These are phyloP conservation scores for Oryza rufipogon DNA, from an alignment of 176 grass and related monocot genomes.

Conservation along the genomic window DNA sequence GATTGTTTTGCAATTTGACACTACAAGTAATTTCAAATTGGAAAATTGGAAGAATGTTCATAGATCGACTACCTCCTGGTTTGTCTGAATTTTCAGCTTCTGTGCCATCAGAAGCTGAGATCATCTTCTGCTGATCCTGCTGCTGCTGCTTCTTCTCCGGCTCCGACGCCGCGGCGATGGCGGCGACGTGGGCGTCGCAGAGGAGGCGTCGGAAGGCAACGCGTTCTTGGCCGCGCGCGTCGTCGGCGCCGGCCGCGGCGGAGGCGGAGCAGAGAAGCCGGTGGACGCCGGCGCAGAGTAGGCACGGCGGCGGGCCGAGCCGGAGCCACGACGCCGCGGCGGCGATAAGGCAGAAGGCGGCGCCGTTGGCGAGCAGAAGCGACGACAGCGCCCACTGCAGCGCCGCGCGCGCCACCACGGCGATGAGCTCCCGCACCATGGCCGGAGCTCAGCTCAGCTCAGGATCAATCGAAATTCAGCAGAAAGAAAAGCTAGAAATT, in stretches of 20 bases:
- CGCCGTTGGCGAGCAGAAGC: constrained; percentile 55
- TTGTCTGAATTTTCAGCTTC: background rate
- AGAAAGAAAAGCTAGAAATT: background rate
- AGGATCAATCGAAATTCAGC: background rate
- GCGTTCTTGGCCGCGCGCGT: background rate
- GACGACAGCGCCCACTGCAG: constrained; percentile 52
- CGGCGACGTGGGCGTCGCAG: constrained; percentile 39
- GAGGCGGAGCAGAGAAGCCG: constrained; percentile 30
- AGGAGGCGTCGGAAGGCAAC: constrained; percentile 33
- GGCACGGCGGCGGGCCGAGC: constrained; percentile 47
- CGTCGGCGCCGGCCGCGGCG: too few relatives aligned
- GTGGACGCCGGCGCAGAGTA: constrained; percentile 53
- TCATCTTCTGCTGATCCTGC: background rate
- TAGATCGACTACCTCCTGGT: constrained; percentile 24
- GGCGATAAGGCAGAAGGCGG: constrained; percentile 54
- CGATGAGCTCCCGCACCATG: constrained; percentile 45
- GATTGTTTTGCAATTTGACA: background rate
- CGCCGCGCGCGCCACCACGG: constrained; percentile 35
- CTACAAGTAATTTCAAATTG: background rate
- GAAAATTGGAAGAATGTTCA: background rate
- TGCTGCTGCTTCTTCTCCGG: background rate
- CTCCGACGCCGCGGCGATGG: background rate
- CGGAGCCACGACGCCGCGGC: constrained; percentile 31
- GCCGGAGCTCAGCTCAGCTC: background rate
- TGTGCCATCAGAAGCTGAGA: background rate